Percentiles rank a stretch among this genome's conserved stretches.
phyloP scores from a whole-genome alignment of 805 yeast genomes.

The Kodamaea laetipori region DNA sequence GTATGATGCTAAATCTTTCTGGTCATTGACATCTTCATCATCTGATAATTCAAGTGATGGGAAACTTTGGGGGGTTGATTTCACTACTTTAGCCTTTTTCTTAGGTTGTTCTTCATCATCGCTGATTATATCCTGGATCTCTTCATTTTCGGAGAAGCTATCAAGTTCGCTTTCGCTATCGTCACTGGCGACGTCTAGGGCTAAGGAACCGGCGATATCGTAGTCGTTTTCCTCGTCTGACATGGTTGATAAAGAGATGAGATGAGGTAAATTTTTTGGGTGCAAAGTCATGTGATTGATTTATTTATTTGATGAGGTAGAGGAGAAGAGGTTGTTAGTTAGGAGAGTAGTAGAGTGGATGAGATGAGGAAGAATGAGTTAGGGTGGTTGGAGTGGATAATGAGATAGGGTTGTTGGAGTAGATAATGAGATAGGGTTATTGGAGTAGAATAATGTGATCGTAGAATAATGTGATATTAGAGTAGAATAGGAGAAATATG shows the following conservation, averaged over 20 bases:
- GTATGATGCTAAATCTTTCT: slow-evolving; percentile 47
- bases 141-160: slow-evolving; percentile 27
- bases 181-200: slow-evolving; percentile 19
- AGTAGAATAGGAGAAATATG: no score
- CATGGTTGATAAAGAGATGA: slow-evolving; percentile 11
- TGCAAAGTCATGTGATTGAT: not conserved
- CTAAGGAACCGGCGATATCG: slow-evolving; percentile 8
- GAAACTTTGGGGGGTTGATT: slow-evolving; percentile 32
- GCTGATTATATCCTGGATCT: slow-evolving; percentile 7
- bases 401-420: no score
- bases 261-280: slow-evolving; percentile 5
- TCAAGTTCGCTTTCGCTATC: slow-evolving; percentile 50
- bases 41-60: slow-evolving; percentile 53
- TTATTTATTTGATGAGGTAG: no score
- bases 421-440: no score
- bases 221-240: slow-evolving; percentile 11
- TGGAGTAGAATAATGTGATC: no score
- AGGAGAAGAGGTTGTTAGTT: no score
- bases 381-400: no score
- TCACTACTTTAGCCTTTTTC: slow-evolving; percentile 29
- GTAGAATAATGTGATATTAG: no score
- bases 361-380: no score
- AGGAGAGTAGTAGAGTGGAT: no score
- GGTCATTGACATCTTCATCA: slow-evolving; percentile 31
- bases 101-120: slow-evolving; percentile 30